Base-by-base conservation (phyloP, 805 yeast genomes). In the Starmerella bacillaris region DNA sequence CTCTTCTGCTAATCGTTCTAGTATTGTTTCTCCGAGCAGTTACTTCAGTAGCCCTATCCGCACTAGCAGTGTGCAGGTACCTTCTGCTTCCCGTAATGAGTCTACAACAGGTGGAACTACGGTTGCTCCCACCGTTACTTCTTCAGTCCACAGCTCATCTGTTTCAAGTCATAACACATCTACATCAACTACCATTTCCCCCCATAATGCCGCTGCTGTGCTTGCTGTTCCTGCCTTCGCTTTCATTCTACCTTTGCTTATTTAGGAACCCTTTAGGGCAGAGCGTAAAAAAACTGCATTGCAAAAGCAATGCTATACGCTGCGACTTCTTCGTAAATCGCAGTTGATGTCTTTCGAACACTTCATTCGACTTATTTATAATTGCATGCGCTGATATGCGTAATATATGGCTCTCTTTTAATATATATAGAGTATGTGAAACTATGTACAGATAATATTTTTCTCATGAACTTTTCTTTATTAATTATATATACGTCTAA, bases 171-270 rank as follows among this genome's bases (percentile, higher is more conserved):
- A 36, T n/a, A 11, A 33, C 16, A 4, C 30, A 20, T 16, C 21
- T 12, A n/a, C 35, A 18, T 20, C 21, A 4, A 5, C 35, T 22
- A 31, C 20, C 19, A 19, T 18, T 14, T 31, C 18, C 32, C 17
- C 35, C 18, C 18, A 9, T 20, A 18, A 21, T 11, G 38, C 21
- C n/a, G 38, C 32, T 19, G 41, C 42, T 3, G 32, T 36, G 24
- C 24, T 38, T 4, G 44, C 37, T 14, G 43, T 40, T 12, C 19
- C 41, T 28, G 14, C 35, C 15, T 38, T 41, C 14, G 44, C 43
- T 2, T 27, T 43, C 19, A 9, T 43, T 15, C 31, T 43, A 5
- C 29, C 29, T 15, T 11, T 26, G 29, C 14, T 26, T 15, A 5
- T 26, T 15, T 26, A 11, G 16, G 9, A n/a, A 22, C 26, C 26